A percentile compares a stretch with the other conserved stretches of the same genome.
Evolutionary conservation across 129 eudicot species (phyloP).

Genomic region (Smallanthus sonchifolius): DNA sequence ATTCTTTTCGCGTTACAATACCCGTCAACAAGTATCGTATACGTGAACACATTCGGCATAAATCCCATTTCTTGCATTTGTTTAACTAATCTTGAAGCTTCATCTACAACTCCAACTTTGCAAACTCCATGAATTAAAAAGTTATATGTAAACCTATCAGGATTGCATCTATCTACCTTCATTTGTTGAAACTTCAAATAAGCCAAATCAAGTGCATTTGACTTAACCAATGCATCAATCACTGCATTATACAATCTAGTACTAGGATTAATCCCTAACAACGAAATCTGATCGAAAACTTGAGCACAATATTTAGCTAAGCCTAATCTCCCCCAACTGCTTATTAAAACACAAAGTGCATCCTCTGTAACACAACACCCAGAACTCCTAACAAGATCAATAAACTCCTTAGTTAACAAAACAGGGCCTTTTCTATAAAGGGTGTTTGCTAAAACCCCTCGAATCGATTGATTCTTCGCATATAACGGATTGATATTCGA

Average conservation of each 20-base stretch:
- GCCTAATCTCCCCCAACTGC: constrained; percentile 97
- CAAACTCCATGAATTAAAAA: constrained; percentile 92
- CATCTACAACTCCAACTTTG: constrained; percentile 84
- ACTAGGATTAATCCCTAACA: constrained; percentile 59
- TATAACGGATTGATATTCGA: constrained; percentile 41
- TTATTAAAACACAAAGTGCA: constrained; percentile 59
- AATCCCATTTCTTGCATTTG: constrained; percentile 73
- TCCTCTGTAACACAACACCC: constrained; percentile 63
- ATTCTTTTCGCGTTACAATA: constrained; percentile 74
- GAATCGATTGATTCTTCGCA: constrained; percentile 51
- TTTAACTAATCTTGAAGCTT: constrained; percentile 69
- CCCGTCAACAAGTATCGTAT: constrained; percentile 82
- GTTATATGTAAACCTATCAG: constrained; percentile 91
- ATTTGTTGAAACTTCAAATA: constrained; percentile 91
- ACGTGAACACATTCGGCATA: constrained; percentile 76
- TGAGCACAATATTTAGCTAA: constrained; percentile 74
- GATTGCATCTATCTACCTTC: constrained; percentile 68
- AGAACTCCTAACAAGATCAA: constrained; percentile 49
- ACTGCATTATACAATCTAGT: constrained; percentile 89
- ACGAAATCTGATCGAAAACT: constrained; percentile 79
- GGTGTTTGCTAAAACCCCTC: constrained; percentile 49
- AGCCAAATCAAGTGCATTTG: constrained; percentile 88
- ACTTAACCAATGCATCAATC: constrained; percentile 72
- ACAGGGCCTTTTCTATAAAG: constrained; percentile 79
- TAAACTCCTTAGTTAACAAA: constrained; percentile 57